Percentiles rank a stretch among this genome's conserved stretches.
These are phyloP conservation scores for Leccinum subgranulosum DNA, from an alignment of 768 basidiomycete species.

Conservation along the genomic window DNA sequence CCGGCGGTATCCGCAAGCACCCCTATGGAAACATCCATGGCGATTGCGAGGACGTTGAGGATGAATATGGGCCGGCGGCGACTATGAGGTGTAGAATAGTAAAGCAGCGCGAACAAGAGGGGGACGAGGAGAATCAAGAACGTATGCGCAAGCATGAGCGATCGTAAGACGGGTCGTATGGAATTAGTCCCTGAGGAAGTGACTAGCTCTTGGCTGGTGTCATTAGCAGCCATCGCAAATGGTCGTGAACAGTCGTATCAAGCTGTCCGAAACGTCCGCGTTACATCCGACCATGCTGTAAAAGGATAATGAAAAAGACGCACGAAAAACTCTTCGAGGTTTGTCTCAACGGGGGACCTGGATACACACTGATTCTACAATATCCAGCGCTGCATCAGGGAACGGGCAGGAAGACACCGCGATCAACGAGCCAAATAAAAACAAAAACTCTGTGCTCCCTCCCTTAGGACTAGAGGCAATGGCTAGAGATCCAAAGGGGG, in stretches of 20 bases:
- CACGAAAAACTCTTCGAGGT: background rate
- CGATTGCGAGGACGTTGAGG: conserved; percentile 24
- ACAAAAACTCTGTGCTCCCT: background rate
- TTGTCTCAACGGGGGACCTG: background rate
- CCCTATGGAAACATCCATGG: conserved; percentile 21
- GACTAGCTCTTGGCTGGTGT: background rate
- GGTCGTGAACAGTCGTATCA: background rate
- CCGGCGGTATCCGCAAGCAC: conserved; percentile 18
- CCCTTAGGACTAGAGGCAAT: background rate
- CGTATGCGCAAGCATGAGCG: conserved; percentile 28
- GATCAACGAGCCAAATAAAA: background rate
- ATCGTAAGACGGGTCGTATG: background rate
- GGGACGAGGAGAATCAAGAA: conserved; percentile 31
- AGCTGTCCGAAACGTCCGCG: background rate
- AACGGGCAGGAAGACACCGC: background rate
- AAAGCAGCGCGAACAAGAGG: conserved; percentile 30
- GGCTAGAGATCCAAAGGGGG: background rate
- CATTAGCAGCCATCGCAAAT: background rate
- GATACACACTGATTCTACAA: background rate
- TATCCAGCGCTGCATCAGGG: background rate
- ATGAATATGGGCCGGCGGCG: conserved; percentile 28
- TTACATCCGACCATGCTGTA: background rate
- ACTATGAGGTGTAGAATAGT: conserved; percentile 26
- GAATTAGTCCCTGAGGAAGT: background rate
- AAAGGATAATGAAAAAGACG: background rate